Conservation (phyloP, 2,329 filamentous ascomycete species). For the Fusarium haematococcum region DNA sequence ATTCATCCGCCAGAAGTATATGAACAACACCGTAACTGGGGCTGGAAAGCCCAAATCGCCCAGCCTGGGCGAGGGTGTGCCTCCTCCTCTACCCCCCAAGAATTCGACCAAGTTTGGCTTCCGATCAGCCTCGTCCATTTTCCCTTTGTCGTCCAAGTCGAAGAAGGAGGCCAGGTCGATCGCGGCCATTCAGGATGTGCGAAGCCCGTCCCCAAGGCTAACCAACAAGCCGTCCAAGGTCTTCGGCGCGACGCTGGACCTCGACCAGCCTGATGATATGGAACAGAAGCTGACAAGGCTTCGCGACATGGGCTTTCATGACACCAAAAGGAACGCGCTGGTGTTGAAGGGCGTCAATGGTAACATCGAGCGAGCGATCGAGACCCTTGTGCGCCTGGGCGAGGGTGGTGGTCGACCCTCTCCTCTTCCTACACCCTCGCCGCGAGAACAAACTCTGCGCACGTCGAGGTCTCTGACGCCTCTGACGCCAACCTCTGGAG, state of each 20-base stretch:
- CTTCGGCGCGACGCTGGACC: constrained; percentile 76
- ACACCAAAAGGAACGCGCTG: constrained; percentile 83
- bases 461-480: constrained; percentile 67
- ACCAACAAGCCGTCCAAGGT: constrained; percentile 74
- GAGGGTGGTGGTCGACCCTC: constrained; percentile 68
- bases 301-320: constrained; percentile 91
- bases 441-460: constrained; percentile 61
- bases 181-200: constrained; percentile 41
- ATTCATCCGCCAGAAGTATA: constrained; percentile 95
- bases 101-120: constrained; percentile 72
- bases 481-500: constrained; percentile 53
- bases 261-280: constrained; percentile 66
- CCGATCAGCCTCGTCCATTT: constrained; percentile 74
- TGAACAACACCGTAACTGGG: constrained; percentile 63
- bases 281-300: constrained; percentile 83
- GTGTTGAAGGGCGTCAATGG: constrained; percentile 87
- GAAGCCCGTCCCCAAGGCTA: constrained; percentile 53
- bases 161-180: constrained; percentile 63
- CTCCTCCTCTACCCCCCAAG: constrained; percentile 72
- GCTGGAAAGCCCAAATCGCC: constrained; percentile 50
- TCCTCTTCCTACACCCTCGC: constrained; percentile 51
- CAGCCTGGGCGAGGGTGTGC: constrained; percentile 65
- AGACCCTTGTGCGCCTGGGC: constrained; percentile 84
- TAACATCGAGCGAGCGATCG: constrained; percentile 86
- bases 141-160: constrained; percentile 71